phyloP scores from a whole-genome alignment of 1,284 basidiomycete species.

The Trichosporon sp. region DNA sequence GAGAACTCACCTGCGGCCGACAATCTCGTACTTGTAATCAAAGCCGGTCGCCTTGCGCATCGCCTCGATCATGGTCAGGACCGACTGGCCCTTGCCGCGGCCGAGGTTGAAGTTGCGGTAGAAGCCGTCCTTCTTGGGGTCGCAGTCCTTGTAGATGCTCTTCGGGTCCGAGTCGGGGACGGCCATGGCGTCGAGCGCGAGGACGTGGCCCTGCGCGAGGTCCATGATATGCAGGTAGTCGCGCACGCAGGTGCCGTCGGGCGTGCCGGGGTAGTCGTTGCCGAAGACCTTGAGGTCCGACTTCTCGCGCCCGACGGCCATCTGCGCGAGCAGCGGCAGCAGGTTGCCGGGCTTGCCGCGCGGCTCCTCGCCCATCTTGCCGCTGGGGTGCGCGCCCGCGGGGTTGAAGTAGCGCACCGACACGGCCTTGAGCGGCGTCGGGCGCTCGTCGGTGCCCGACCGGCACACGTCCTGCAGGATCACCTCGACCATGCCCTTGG shows the following conservation, averaged over 20 bases:
- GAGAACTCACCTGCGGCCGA: constrained; percentile 71
- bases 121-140: constrained; percentile 47
- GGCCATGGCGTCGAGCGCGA: constrained; percentile 72
- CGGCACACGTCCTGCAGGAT: constrained; percentile 86
- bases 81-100: constrained; percentile 85
- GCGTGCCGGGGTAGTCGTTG: constrained; percentile 81
- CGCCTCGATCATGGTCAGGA: constrained; percentile 89
- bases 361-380: constrained; percentile 93
- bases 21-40: constrained; percentile 66
- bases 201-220: constrained; percentile 85
- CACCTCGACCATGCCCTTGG: constrained; percentile 90
- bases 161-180: constrained; percentile 23
- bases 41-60: constrained; percentile 84
- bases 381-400: constrained; percentile 89
- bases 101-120: constrained; percentile 97
- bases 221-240: constrained; percentile 98
- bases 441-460: constrained; percentile 53
- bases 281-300: constrained; percentile 89
- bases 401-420: constrained; percentile 89
- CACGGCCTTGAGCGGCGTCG: constrained; percentile 35
- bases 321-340: constrained; percentile 88
- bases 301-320: constrained; percentile 86
- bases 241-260: constrained; percentile 93
- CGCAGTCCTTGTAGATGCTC: constrained; percentile 47
- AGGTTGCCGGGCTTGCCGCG: constrained; percentile 92